Percentiles rank a stretch among this genome's conserved stretches.
phyloP scores from a whole-genome alignment of 2,329 filamentous ascomycete genomes.

The Verruconis gallopava region DNA sequence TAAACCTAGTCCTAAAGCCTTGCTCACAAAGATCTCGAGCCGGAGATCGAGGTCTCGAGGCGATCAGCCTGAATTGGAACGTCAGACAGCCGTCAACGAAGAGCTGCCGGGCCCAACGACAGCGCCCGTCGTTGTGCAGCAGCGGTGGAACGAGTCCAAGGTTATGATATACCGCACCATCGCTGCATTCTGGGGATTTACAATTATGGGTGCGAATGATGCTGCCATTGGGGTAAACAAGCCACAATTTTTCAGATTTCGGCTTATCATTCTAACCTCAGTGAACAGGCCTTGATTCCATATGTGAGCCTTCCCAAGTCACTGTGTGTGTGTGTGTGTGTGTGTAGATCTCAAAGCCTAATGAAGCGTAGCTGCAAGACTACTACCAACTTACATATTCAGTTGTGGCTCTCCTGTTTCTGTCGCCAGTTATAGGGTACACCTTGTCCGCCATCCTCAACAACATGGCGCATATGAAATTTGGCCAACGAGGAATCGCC shows the following conservation, averaged over 20 bases:
- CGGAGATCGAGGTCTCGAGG: background rate
- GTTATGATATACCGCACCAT: conserved; percentile 47
- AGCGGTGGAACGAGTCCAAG: conserved; percentile 51
- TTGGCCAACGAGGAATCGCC: conserved; percentile 61
- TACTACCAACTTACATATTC: conserved; percentile 52
- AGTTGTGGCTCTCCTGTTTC: conserved; percentile 52
- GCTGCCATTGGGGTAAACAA: conserved; percentile 44
- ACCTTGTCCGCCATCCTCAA: conserved; percentile 50
- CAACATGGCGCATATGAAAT: conserved; percentile 48
- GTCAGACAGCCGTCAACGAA: conserved; percentile 3
- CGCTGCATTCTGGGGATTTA: conserved; percentile 47
- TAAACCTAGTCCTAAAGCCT: background rate
- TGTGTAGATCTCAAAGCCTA: background rate
- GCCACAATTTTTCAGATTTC: background rate
- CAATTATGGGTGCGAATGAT: conserved; percentile 58
- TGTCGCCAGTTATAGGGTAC: conserved; percentile 55
- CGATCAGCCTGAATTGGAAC: background rate
- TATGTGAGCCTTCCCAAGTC: conserved; percentile 27
- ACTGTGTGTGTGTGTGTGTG: no score
- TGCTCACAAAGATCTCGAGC: background rate
- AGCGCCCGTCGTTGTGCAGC: conserved; percentile 26
- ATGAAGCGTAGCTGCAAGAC: conserved; percentile 44
- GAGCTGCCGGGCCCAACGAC: conserved; percentile 34
- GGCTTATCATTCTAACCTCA: conserved; percentile 9
- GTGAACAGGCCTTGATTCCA: conserved; percentile 30